These are phyloP conservation scores for Quercus gilva DNA, from an alignment of 306 rosid species.

Conservation along the genomic window DNA sequence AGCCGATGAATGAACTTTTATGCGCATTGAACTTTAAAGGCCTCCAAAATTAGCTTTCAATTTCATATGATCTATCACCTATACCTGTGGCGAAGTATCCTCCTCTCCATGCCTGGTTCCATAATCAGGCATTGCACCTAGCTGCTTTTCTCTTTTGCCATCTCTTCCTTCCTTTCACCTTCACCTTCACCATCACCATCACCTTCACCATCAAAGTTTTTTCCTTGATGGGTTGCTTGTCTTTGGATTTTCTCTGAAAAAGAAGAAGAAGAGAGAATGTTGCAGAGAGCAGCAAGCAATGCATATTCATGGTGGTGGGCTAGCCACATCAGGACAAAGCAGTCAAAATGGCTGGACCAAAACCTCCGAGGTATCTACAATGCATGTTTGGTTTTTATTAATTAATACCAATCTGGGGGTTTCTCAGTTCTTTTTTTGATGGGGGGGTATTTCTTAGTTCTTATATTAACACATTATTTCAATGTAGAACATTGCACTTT, in stretches of 20 bases:
- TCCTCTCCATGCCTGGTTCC: slow-evolving; percentile 45
- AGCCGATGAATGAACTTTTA: too few species aligned
- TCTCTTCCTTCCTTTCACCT: not conserved
- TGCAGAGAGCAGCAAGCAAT: slow-evolving; percentile 90
- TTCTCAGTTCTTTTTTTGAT: not conserved
- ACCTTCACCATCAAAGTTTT: slow-evolving; percentile 17
- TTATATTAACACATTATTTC: not conserved
- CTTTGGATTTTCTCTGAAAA: slow-evolving; percentile 12
- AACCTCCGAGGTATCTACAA: slow-evolving; percentile 65
- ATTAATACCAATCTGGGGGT: not conserved
- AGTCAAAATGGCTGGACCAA: slow-evolving; percentile 97
- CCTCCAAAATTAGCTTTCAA: slow-evolving; percentile 20
- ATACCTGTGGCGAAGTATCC: slow-evolving; percentile 48
- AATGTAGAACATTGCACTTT: not conserved
- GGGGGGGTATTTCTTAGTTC: not conserved
- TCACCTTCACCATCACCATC: slow-evolving; percentile 2
- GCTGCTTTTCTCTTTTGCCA: slow-evolving; percentile 24
- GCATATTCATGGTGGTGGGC: slow-evolving; percentile 99
- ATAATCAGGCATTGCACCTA: slow-evolving; percentile 22
- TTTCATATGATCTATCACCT: slow-evolving; percentile 27
- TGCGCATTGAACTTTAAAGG: not conserved
- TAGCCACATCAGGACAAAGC: slow-evolving; percentile 94
- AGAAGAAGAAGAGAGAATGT: slow-evolving; percentile 41
- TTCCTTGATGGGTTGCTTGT: slow-evolving; percentile 26
- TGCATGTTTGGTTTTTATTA: not conserved